These are phyloP conservation scores for Verticillium albo-atrum DNA, from an alignment of 2,329 filamentous ascomycete genomes.

Conservation along the genomic window DNA sequence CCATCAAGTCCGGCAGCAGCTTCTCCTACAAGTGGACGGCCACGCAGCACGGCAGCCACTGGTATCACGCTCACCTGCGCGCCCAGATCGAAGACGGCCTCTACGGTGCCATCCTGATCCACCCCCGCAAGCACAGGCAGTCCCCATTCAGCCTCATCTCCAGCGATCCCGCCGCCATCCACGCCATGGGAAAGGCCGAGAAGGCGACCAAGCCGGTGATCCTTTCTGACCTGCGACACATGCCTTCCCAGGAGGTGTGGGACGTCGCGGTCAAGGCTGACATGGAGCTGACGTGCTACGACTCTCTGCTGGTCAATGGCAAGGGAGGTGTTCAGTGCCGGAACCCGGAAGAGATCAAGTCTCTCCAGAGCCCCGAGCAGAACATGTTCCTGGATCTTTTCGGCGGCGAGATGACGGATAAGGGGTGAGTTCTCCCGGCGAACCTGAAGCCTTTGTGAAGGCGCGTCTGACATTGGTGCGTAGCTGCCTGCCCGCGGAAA, in stretches of 20 bases:
- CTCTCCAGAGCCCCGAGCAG: slow-evolving; percentile 27
- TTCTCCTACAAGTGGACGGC: slow-evolving; percentile 54
- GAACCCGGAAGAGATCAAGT: slow-evolving; percentile 34
- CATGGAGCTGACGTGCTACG: slow-evolving; percentile 51
- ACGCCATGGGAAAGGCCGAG: slow-evolving; percentile 43
- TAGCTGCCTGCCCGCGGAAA: slow-evolving; percentile 34
- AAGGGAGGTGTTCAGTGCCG: slow-evolving; percentile 52
- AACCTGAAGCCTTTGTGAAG: too few relatives aligned
- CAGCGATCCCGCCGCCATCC: slow-evolving; percentile 22
- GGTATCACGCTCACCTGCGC: slow-evolving; percentile 55
- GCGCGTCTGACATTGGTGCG: not conserved
- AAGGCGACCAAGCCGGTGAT: slow-evolving; percentile 40
- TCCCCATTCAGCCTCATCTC: slow-evolving; percentile 48
- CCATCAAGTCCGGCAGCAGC: slow-evolving; percentile 40
- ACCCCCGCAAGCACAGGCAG: slow-evolving; percentile 21
- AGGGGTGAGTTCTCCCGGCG: slow-evolving; percentile 24
- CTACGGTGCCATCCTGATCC: slow-evolving; percentile 51
- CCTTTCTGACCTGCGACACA: slow-evolving; percentile 52
- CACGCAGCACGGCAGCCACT: slow-evolving; percentile 52
- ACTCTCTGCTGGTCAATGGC: slow-evolving; percentile 59
- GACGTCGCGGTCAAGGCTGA: slow-evolving; percentile 37
- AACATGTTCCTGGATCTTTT: slow-evolving; percentile 20
- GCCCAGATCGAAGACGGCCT: slow-evolving; percentile 57
- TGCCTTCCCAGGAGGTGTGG: slow-evolving; percentile 43
- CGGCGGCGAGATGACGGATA: slow-evolving; percentile 31